A percentile compares a stretch with the other conserved stretches of the same genome.
These are phyloP conservation scores for Rhododendron ovatum DNA, from an alignment of 148 eudicot genomes.

Conservation along the genomic window DNA sequence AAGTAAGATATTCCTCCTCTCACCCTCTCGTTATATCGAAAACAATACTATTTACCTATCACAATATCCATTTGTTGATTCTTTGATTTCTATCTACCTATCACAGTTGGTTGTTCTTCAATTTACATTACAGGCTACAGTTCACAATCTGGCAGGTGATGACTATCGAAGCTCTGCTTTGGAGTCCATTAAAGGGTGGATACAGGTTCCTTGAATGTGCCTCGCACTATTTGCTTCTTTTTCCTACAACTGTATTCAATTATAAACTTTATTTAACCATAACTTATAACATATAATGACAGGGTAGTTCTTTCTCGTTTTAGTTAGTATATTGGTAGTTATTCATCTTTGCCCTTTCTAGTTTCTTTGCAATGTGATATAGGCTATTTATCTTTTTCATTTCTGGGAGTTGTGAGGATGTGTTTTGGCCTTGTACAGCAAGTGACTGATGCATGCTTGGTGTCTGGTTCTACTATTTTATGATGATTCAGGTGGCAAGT, in stretches of 20 bases:
- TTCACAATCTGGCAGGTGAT: conserved; percentile 86
- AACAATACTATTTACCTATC: not conserved
- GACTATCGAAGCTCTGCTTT: conserved; percentile 84
- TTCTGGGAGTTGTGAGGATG: not conserved
- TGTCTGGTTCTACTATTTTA: not conserved
- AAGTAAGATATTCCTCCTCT: not conserved
- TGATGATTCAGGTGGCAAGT: not conserved
- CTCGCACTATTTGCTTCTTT: not conserved
- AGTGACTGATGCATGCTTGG: conserved; percentile 4
- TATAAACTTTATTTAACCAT: not conserved
- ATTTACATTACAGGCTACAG: conserved; percentile 60
- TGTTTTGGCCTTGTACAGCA: not conserved
- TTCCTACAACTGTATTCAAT: not conserved
- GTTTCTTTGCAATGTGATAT: not conserved
- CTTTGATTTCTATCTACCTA: not conserved
- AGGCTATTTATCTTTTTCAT: not conserved
- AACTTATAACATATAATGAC: no score
- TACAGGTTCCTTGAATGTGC: conserved; percentile 48
- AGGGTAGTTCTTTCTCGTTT: not conserved
- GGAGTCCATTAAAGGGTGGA: conserved; percentile 88
- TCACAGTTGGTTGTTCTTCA: conserved; percentile 1
- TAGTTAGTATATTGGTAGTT: not conserved
- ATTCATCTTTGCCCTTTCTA: not conserved
- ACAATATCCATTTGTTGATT: not conserved
- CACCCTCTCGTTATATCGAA: not conserved